A percentile compares a stretch with the other conserved stretches of the same genome.
These are phyloP conservation scores for Stropharia rugosoannulata DNA, from an alignment of 768 basidiomycete species.

Conservation along the genomic window DNA sequence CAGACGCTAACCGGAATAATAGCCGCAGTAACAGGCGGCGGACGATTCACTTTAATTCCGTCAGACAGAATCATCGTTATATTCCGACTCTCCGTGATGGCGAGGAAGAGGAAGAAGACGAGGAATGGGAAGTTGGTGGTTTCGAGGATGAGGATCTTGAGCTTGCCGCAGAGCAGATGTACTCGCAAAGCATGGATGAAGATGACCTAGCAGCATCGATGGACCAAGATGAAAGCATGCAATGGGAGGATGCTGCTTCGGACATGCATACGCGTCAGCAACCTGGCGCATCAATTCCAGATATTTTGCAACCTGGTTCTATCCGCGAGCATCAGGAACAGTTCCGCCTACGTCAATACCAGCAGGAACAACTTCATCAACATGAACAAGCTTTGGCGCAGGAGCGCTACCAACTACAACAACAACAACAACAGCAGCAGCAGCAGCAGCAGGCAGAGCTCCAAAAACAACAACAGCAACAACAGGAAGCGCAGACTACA, in stretches of 20 bases:
- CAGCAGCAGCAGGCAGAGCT: slow-evolving; percentile 33
- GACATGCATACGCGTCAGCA: slow-evolving; percentile 33
- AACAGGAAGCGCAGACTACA: slow-evolving; percentile 17
- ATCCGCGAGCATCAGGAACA: slow-evolving; percentile 29
- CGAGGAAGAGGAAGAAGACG: slow-evolving; percentile 64
- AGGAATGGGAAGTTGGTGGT: slow-evolving; percentile 66
- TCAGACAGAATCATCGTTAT: slow-evolving; percentile 69
- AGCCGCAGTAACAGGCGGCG: slow-evolving; percentile 36
- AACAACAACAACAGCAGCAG: slow-evolving; percentile 32
- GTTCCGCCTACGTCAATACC: slow-evolving; percentile 4
- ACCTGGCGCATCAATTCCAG: slow-evolving; percentile 26
- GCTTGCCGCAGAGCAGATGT: slow-evolving; percentile 53
- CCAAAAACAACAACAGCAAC: slow-evolving; percentile 29
- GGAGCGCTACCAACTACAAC: slow-evolving; percentile 26
- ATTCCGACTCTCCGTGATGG: slow-evolving; percentile 87
- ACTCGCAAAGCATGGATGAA: slow-evolving; percentile 33
- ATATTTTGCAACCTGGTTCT: slow-evolving; percentile 33
- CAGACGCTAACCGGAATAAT: slow-evolving; percentile 35
- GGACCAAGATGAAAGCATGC: slow-evolving; percentile 75
- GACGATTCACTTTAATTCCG: slow-evolving; percentile 71
- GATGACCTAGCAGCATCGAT: slow-evolving; percentile 46
- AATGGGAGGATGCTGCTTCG: slow-evolving; percentile 77
- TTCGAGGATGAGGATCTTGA: slow-evolving; percentile 71
- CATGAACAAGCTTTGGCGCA: slow-evolving; percentile 30
- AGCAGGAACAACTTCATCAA: slow-evolving; percentile 26